Evolutionary conservation across 768 basidiomycete species (phyloP).

Genomic region (Grammothele lineata): DNA sequence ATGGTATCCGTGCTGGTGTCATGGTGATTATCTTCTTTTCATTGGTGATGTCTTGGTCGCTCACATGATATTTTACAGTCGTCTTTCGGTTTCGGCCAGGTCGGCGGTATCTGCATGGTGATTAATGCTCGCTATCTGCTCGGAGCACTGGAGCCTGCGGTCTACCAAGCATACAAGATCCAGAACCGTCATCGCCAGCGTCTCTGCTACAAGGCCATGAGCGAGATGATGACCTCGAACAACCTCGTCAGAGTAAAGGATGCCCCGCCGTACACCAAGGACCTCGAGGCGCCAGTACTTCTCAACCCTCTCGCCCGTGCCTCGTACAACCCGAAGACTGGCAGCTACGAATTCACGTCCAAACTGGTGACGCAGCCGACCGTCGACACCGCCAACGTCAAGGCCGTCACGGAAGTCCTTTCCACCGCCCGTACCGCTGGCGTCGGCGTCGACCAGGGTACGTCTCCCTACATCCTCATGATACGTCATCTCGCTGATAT

Average conservation of each 20-base stretch:
- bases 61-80: conserved; percentile 46
- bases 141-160: conserved; percentile 73
- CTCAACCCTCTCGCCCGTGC: conserved; percentile 93
- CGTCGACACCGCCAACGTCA: conserved; percentile 63
- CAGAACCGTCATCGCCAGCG: conserved; percentile 64
- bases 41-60: not conserved
- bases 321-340: conserved; percentile 73
- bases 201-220: conserved; percentile 86
- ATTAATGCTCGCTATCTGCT: conserved; percentile 90
- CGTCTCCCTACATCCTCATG: conserved; percentile 20
- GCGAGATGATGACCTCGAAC: conserved; percentile 93
- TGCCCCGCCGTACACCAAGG: conserved; percentile 78
- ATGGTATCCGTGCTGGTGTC: conserved; percentile 82
- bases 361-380: conserved; percentile 49
- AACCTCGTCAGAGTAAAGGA: conserved; percentile 95
- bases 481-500: not conserved
- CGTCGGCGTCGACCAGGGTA: conserved; percentile 88
- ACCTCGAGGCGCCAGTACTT: conserved; percentile 82
- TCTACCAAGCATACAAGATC: conserved; percentile 72
- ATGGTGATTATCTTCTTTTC: conserved; percentile 66
- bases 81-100: conserved; percentile 98
- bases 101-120: conserved; percentile 87
- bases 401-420: conserved; percentile 55
- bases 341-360: conserved; percentile 76
- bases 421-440: conserved; percentile 53